Percentiles rank a stretch among this genome's conserved stretches.
phyloP scores from a whole-genome alignment of 352 stramenopile species.

The Achlya hypogyna region DNA sequence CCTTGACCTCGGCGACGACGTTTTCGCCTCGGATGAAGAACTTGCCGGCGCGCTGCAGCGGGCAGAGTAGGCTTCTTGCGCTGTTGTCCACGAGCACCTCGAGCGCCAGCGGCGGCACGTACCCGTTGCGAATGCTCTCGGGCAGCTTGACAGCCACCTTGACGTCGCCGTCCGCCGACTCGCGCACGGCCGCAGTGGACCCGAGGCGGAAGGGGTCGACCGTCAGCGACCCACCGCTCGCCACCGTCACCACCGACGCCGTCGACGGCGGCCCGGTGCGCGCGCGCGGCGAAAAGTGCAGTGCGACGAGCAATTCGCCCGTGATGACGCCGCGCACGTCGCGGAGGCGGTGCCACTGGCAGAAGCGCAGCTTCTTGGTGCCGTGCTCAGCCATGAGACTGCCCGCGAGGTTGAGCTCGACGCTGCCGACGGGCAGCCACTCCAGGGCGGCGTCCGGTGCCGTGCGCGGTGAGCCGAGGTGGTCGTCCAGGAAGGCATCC shows the following conservation, averaged over 20 bases:
- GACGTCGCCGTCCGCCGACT: constrained; percentile 29
- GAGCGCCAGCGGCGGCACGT: constrained; percentile 74
- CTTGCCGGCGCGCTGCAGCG: constrained; percentile 71
- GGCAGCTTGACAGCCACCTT: constrained; percentile 36
- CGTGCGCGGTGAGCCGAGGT: background rate
- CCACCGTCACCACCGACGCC: background rate
- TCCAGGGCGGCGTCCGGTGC: constrained; percentile 13
- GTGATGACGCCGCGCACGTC: constrained; percentile 70
- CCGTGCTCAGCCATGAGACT: constrained; percentile 72
- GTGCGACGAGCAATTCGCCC: constrained; percentile 71
- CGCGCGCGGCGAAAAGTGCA: constrained; percentile 63
- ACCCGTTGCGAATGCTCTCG: constrained; percentile 63
- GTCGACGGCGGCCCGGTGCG: background rate
- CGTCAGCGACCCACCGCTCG: constrained; percentile 43
- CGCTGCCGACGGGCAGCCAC: constrained; percentile 67
- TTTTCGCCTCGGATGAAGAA: constrained; percentile 83
- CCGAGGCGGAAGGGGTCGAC: constrained; percentile 83
- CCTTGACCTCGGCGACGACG: constrained; percentile 80
- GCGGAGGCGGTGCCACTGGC: constrained; percentile 75
- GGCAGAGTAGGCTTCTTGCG: constrained; percentile 69
- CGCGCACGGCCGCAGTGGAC: constrained; percentile 10
- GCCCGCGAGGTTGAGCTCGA: constrained; percentile 76
- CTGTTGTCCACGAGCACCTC: constrained; percentile 70
- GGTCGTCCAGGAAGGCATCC: background rate
- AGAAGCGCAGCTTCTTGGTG: constrained; percentile 50